Percentiles rank a stretch among this genome's conserved stretches.
These are phyloP conservation scores for Tephrocybe sp. DNA, from an alignment of 768 basidiomycete species.

Conservation along the genomic window DNA sequence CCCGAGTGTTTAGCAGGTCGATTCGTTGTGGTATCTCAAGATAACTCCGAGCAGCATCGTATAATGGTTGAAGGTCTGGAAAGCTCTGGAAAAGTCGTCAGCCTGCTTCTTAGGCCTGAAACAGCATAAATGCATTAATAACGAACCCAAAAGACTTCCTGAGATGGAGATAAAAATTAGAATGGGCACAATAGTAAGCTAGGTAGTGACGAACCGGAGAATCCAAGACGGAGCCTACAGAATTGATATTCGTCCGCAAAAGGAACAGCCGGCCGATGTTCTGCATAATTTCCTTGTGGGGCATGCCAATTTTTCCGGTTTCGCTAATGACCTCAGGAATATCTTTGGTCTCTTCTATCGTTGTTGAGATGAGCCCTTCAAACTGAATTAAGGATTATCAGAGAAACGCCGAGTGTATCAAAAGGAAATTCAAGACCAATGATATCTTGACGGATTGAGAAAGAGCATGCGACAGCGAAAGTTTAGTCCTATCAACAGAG, in stretches of 20 bases:
- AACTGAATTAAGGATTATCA: constrained; percentile 47
- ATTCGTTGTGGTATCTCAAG: constrained; percentile 94
- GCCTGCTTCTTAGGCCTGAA: neutral
- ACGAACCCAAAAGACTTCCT: constrained; percentile 95
- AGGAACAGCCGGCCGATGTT: constrained; percentile 96
- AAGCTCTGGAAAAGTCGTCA: constrained; percentile 61
- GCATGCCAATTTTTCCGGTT: constrained; percentile 92
- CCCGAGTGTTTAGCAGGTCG: constrained; percentile 89
- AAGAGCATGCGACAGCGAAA: constrained; percentile 91
- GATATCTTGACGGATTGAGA: constrained; percentile 98
- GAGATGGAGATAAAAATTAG: constrained; percentile 6
- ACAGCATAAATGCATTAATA: neutral
- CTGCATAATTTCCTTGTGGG: constrained; percentile 95
- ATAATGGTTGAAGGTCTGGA: constrained; percentile 93
- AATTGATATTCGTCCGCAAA: constrained; percentile 90
- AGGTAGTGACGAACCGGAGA: constrained; percentile 58
- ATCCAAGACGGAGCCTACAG: constrained; percentile 95
- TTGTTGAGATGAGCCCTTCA: constrained; percentile 88
- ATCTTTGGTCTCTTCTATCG: constrained; percentile 95
- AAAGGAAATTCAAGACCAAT: constrained; percentile 46
- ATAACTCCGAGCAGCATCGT: constrained; percentile 91
- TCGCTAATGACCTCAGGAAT: constrained; percentile 92
- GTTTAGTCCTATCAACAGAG: constrained; percentile 72
- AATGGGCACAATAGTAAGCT: neutral
- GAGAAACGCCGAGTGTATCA: neutral